phyloP scores from a whole-genome alignment of 75 land plant genomes.

The Larix kaempferi region DNA sequence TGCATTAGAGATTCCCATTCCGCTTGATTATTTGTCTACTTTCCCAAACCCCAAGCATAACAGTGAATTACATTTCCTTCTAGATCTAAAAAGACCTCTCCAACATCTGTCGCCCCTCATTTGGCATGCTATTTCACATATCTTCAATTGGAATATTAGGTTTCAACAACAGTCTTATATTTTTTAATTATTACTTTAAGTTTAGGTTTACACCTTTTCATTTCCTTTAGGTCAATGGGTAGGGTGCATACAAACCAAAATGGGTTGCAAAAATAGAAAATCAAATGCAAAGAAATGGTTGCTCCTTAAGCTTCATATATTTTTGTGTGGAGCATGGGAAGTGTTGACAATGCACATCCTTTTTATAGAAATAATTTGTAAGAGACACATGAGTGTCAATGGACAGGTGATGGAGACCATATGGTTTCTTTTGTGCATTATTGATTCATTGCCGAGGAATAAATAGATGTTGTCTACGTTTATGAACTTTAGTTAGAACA shows the following conservation, averaged over 20 bases:
- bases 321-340: slow-evolving; percentile 38
- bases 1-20: too few species aligned
- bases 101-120: too few species aligned
- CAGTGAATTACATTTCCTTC: too few species aligned
- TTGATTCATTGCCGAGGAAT: slow-evolving; percentile 86
- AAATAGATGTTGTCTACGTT: slow-evolving; percentile 82
- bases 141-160: background rate
- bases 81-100: too few species aligned
- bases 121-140: too few species aligned
- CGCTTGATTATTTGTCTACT: too few species aligned
- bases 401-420: slow-evolving; percentile 39
- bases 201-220: background rate
- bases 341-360: slow-evolving; percentile 1
- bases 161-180: background rate
- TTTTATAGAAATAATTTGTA: background rate
- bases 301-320: slow-evolving; percentile 79
- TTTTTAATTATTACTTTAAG: background rate
- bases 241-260: slow-evolving; percentile 75
- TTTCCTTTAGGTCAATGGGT: slow-evolving; percentile 73
- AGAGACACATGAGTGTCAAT: slow-evolving; percentile 4
- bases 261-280: slow-evolving; percentile 87
- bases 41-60: too few species aligned
- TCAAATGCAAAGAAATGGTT: slow-evolving; percentile 91
- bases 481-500: slow-evolving; percentile 91
- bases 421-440: slow-evolving; percentile 93